These are phyloP conservation scores for Marasmius oreades DNA, from an alignment of 1,284 basidiomycete genomes.

Conservation along the genomic window DNA sequence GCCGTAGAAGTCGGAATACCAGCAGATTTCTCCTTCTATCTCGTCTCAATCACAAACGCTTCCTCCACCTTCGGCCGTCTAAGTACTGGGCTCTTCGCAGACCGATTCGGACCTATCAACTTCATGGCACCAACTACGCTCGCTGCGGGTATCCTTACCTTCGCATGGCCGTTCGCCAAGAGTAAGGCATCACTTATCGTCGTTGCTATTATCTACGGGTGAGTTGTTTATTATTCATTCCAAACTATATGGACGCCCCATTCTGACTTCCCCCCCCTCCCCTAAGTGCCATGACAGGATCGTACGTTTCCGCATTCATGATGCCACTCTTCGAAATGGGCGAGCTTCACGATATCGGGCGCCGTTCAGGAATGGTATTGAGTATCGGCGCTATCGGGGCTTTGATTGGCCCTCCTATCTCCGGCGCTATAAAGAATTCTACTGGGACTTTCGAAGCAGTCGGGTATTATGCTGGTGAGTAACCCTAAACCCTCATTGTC, in stretches of 20 bases:
- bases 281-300: slow-evolving; percentile 38
- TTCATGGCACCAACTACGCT: slow-evolving; percentile 38
- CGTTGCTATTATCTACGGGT: slow-evolving; percentile 41
- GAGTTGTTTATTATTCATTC: neutral
- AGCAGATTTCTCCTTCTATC: slow-evolving; percentile 37
- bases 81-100: slow-evolving; percentile 33
- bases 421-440: slow-evolving; percentile 37
- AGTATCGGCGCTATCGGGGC: slow-evolving; percentile 35
- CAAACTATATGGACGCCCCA: neutral
- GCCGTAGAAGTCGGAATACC: slow-evolving; percentile 35
- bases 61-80: slow-evolving; percentile 38
- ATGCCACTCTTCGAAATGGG: slow-evolving; percentile 45
- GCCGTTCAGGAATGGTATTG: slow-evolving; percentile 44
- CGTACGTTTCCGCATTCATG: slow-evolving; percentile 37
- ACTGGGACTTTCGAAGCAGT: slow-evolving; percentile 35
- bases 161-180: slow-evolving; percentile 39
- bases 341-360: slow-evolving; percentile 39
- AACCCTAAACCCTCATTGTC: neutral
- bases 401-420: slow-evolving; percentile 42
- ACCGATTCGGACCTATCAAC: slow-evolving; percentile 37
- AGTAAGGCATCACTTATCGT: slow-evolving; percentile 26
- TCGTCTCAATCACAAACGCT: slow-evolving; percentile 43
- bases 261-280: neutral
- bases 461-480: slow-evolving; percentile 38
- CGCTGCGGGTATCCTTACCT: slow-evolving; percentile 36